Evolutionary conservation across 2,329 filamentous ascomycete genomes (phyloP).

Genomic region (Colletotrichum sp.): DNA sequence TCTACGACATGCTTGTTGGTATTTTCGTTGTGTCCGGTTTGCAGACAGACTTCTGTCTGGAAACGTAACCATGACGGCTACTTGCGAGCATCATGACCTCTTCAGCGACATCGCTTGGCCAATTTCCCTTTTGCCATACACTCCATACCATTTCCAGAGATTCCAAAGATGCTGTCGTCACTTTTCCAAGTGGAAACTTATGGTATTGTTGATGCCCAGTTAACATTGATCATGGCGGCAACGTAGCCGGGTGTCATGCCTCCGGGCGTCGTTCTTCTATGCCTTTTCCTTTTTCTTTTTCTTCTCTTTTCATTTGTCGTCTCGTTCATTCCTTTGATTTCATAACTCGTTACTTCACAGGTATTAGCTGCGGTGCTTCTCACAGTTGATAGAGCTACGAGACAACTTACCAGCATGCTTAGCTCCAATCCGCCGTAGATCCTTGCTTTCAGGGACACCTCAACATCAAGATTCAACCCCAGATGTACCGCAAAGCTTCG

Average conservation of each 20-base stretch:
- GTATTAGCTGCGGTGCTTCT: background rate
- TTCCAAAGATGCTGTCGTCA: background rate
- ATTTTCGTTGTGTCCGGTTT: rapidly evolving
- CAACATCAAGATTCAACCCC: constrained; percentile 5
- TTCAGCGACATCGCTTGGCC: background rate
- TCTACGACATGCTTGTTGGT: background rate
- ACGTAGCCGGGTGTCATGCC: no score
- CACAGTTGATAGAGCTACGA: background rate
- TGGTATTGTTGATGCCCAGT: no score
- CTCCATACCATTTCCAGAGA: background rate
- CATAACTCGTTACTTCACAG: background rate
- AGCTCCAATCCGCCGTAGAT: constrained; percentile 3
- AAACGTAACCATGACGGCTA: no score
- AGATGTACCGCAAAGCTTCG: constrained; percentile 3
- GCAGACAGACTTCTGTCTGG: background rate
- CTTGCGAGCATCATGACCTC: no score
- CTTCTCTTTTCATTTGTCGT: background rate
- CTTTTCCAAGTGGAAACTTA: background rate
- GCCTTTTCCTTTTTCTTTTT: background rate
- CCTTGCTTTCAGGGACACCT: constrained; percentile 9
- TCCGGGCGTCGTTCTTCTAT: no score
- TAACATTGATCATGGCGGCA: no score
- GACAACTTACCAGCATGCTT: constrained; percentile 7
- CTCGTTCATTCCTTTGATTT: background rate
- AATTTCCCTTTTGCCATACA: background rate